These are phyloP conservation scores for Suillus hirtellus DNA, from an alignment of 768 basidiomycete species.

Conservation along the genomic window DNA sequence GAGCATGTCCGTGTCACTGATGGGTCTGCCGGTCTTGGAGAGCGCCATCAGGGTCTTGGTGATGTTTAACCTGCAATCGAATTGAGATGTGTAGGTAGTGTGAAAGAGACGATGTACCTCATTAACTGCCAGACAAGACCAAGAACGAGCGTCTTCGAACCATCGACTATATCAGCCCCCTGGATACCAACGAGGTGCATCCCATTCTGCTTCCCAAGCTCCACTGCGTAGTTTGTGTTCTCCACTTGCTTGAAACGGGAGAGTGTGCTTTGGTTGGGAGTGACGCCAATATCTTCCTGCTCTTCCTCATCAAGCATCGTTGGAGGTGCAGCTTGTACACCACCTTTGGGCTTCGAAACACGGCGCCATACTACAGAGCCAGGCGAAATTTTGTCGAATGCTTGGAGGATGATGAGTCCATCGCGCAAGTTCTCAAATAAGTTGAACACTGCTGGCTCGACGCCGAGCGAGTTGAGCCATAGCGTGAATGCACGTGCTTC, in stretches of 20 bases:
- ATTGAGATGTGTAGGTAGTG: not conserved
- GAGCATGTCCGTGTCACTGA: slow-evolving; percentile 91
- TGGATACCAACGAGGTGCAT: slow-evolving; percentile 98
- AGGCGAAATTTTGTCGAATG: slow-evolving; percentile 93
- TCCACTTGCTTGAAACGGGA: slow-evolving; percentile 98
- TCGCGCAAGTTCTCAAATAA: slow-evolving; percentile 95
- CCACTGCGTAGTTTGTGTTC: slow-evolving; percentile 96
- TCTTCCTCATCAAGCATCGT: slow-evolving; percentile 49
- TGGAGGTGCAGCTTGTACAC: slow-evolving; percentile 41
- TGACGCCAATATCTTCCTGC: slow-evolving; percentile 79
- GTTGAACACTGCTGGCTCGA: slow-evolving; percentile 95
- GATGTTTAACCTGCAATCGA: slow-evolving; percentile 69
- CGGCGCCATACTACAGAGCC: slow-evolving; percentile 93
- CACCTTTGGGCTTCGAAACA: slow-evolving; percentile 86
- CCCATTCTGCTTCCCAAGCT: slow-evolving; percentile 87
- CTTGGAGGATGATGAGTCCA: slow-evolving; percentile 88
- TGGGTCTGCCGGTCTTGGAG: slow-evolving; percentile 70
- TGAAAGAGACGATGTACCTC: slow-evolving; percentile 53
- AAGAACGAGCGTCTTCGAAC: slow-evolving; percentile 86
- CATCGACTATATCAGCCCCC: slow-evolving; percentile 96
- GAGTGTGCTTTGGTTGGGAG: slow-evolving; percentile 79
- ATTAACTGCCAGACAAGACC: slow-evolving; percentile 98
- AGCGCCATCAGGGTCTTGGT: slow-evolving; percentile 84
- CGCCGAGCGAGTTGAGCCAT: slow-evolving; percentile 97
- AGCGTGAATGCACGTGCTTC: slow-evolving; percentile 97